Conservation (phyloP, 2,329 filamentous ascomycete genomes). For the Ophiocordyceps sinensis region DNA sequence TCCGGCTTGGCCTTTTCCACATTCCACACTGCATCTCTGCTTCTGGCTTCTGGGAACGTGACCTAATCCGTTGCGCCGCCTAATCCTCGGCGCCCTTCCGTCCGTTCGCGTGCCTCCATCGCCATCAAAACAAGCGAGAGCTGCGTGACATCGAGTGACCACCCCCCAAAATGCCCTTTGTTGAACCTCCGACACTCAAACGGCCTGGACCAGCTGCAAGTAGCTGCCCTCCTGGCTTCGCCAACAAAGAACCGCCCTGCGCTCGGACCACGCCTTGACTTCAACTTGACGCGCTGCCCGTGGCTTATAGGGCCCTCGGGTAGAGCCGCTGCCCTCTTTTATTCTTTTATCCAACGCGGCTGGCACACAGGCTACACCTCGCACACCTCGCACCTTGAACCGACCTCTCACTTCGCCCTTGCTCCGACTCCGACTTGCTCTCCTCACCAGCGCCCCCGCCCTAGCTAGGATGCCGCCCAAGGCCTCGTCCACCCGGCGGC, state of each 20-base stretch:
- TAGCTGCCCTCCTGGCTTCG: not conserved
- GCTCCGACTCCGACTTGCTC: too few relatives aligned
- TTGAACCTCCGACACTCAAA: conserved; percentile 6
- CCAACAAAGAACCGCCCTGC: not conserved
- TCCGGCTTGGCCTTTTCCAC: too few relatives aligned
- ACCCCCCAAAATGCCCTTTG: conserved; percentile 12
- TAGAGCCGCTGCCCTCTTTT: too few relatives aligned
- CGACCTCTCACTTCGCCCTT: too few relatives aligned
- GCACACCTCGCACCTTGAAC: too few relatives aligned
- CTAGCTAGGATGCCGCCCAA: conserved; percentile 6
- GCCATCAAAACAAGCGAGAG: conserved; percentile 8
- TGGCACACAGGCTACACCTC: too few relatives aligned
- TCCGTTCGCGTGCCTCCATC: conserved; percentile 6
- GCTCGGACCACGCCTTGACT: not conserved
- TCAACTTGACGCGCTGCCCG: not conserved
- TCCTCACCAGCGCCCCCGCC: too few relatives aligned
- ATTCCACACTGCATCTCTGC: too few relatives aligned
- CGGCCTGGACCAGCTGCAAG: conserved; percentile 3
- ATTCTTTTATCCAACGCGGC: too few relatives aligned
- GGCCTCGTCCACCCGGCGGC: conserved; percentile 2
- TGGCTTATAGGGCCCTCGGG: not conserved
- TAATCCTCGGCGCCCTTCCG: conserved; percentile 19
- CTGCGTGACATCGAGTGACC: not conserved
- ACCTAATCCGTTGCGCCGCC: conserved; percentile 12
- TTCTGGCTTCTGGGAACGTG: too few relatives aligned